Conservation (phyloP, 768 basidiomycete species). For the Pulveroboletus sp. region DNA sequence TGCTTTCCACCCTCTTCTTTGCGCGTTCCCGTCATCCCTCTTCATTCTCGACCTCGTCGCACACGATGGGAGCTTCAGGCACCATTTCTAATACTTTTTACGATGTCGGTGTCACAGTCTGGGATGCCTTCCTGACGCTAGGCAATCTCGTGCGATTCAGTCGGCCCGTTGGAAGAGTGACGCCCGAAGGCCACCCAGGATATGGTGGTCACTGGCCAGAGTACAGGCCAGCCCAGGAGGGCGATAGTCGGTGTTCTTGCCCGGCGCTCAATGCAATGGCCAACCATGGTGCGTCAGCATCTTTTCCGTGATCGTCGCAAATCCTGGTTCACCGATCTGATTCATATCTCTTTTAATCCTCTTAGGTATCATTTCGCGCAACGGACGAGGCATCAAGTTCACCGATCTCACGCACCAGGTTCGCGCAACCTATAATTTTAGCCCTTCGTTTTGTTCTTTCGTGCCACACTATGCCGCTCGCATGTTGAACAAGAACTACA, state of each 20-base stretch:
- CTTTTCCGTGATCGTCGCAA: too few relatives aligned
- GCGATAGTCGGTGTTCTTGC: constrained; percentile 69
- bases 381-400: constrained; percentile 71
- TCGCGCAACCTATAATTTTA: constrained; percentile 63
- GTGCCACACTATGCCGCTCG: constrained; percentile 58
- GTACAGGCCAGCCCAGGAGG: constrained; percentile 50
- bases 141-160: constrained; percentile 18
- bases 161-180: constrained; percentile 46
- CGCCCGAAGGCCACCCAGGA: constrained; percentile 51
- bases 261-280: constrained; percentile 78
- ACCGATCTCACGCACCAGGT: constrained; percentile 39
- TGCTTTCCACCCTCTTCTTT: background rate
- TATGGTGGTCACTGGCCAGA: constrained; percentile 69
- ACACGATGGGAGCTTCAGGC: constrained; percentile 13
- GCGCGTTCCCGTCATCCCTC: constrained; percentile 23
- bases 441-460: constrained; percentile 60
- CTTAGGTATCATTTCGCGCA: constrained; percentile 45
- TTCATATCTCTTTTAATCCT: background rate
- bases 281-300: constrained; percentile 62
- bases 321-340: background rate
- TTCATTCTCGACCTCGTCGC: background rate
- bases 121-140: constrained; percentile 20
- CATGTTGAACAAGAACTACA: constrained; percentile 53
- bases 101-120: constrained; percentile 7
- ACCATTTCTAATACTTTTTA: constrained; percentile 7